phyloP scores from a whole-genome alignment of 176 grass and related monocot species.

The Eremochloa ophiuroides region DNA sequence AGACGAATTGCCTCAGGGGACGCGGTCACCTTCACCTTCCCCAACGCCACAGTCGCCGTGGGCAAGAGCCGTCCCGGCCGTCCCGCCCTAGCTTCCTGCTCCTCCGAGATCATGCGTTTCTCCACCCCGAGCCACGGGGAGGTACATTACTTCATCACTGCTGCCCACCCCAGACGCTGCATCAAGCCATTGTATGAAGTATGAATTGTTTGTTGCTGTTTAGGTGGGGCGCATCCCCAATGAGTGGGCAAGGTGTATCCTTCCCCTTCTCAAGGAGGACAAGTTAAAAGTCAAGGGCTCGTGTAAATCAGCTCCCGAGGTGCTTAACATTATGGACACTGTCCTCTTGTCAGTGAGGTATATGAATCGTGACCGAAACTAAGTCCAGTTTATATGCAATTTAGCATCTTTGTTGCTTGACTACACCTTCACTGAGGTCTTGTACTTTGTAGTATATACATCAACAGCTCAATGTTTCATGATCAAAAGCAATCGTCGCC shows the following conservation, averaged over 20 bases:
- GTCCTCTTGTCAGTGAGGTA: conserved; percentile 76
- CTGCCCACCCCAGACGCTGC: not conserved
- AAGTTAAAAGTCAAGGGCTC: conserved; percentile 59
- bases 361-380: not conserved
- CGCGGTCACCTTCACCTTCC: conserved; percentile 59
- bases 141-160: conserved; percentile 27
- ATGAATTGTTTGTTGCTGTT: not conserved
- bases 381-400: not conserved
- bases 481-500: conserved; percentile 39
- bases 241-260: conserved; percentile 77
- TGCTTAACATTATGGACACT: conserved; percentile 82
- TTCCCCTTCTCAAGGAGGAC: conserved; percentile 60
- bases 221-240: conserved; percentile 93
- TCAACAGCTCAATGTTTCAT: conserved; percentile 66
- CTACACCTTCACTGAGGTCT: not conserved
- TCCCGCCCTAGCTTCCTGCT: conserved; percentile 30
- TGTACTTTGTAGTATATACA: conserved; percentile 61
- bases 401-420: not conserved
- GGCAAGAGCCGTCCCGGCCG: conserved; percentile 28
- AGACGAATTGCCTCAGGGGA: conserved; percentile 54
- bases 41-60: conserved; percentile 17
- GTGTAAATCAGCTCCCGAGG: conserved; percentile 59
- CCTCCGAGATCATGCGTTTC: conserved; percentile 85
- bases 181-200: not conserved
- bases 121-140: conserved; percentile 53